Conservation (phyloP, 331 rosid genomes). For the Spiraea crenata region DNA sequence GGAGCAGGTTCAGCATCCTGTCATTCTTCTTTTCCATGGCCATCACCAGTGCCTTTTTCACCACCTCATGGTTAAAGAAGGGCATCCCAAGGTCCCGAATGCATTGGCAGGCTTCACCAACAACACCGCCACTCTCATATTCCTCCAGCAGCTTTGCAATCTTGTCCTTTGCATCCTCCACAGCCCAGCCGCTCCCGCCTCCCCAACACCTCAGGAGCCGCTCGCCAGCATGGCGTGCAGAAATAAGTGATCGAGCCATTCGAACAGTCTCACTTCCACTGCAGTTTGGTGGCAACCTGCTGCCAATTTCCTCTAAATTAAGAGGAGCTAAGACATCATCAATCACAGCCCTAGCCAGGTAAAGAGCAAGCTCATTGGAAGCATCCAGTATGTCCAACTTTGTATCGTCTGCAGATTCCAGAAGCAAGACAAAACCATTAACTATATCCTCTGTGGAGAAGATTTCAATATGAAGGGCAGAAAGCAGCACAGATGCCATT, state of each 20-base stretch:
- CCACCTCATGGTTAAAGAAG: slow-evolving; percentile 98
- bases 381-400: slow-evolving; percentile 93
- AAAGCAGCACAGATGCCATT: slow-evolving; percentile 97
- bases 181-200: slow-evolving; percentile 99
- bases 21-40: slow-evolving; percentile 99
- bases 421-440: slow-evolving; percentile 78
- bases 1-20: slow-evolving; percentile 75
- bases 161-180: slow-evolving; percentile 98
- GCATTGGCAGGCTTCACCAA: slow-evolving; percentile 88
- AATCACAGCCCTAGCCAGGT: slow-evolving; percentile 91
- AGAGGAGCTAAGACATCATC: slow-evolving; percentile 93
- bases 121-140: slow-evolving; percentile 89
- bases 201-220: slow-evolving; percentile 98
- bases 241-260: slow-evolving; percentile 66
- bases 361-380: slow-evolving; percentile 92
- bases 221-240: slow-evolving; percentile 98
- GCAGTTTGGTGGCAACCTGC: slow-evolving; percentile 57
- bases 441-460: slow-evolving; percentile 91
- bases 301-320: slow-evolving; percentile 80
- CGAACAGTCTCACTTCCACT: slow-evolving; percentile 86
- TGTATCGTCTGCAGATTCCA: slow-evolving; percentile 93
- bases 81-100: slow-evolving; percentile 95
- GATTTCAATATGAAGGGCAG: slow-evolving; percentile 94
- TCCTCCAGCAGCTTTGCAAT: slow-evolving; percentile 89
- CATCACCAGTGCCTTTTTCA: slow-evolving; percentile 94